Conservation (phyloP, 768 basidiomycete species). For the Amanita muscaria region DNA sequence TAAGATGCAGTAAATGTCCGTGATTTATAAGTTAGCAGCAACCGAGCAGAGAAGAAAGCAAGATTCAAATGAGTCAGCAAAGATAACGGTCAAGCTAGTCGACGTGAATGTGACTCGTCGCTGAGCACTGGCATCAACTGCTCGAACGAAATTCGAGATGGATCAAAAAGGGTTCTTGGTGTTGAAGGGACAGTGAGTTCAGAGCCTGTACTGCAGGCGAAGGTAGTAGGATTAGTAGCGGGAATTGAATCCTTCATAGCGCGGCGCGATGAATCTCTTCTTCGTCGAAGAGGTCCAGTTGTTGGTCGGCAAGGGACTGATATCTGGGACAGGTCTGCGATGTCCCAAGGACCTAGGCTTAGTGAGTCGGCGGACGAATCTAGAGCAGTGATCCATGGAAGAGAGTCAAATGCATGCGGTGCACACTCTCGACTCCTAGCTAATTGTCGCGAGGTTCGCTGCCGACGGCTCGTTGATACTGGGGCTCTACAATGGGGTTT, state of each 20-base stretch:
- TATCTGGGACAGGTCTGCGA: slow-evolving; percentile 62
- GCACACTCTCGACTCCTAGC: slow-evolving; percentile 18
- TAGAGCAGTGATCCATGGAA: slow-evolving; percentile 61
- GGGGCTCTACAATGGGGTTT: not conserved
- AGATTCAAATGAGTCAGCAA: not conserved
- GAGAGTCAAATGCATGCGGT: slow-evolving; percentile 42
- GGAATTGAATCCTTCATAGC: too few relatives aligned
- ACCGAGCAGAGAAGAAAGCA: too few relatives aligned
- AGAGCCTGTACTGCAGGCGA: too few relatives aligned
- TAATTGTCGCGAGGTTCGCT: too few relatives aligned
- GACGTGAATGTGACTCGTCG: not conserved
- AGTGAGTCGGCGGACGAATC: slow-evolving; percentile 33
- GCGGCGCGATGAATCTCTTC: slow-evolving; percentile 45
- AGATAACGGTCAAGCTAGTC: not conserved
- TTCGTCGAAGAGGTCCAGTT: slow-evolving; percentile 42
- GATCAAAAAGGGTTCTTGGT: slow-evolving; percentile 32
- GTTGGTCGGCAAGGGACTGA: slow-evolving; percentile 19
- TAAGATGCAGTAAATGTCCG: too few relatives aligned
- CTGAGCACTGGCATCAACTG: slow-evolving; percentile 45
- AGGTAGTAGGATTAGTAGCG: too few relatives aligned
- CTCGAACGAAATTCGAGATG: slow-evolving; percentile 42
- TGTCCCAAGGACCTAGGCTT: slow-evolving; percentile 35
- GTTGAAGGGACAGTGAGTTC: slow-evolving; percentile 16
- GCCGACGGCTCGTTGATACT: too few relatives aligned
- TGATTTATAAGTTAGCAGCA: too few relatives aligned